These are phyloP conservation scores for Phytophthora cactorum DNA, from an alignment of 352 stramenopile genomes.

Conservation along the genomic window DNA sequence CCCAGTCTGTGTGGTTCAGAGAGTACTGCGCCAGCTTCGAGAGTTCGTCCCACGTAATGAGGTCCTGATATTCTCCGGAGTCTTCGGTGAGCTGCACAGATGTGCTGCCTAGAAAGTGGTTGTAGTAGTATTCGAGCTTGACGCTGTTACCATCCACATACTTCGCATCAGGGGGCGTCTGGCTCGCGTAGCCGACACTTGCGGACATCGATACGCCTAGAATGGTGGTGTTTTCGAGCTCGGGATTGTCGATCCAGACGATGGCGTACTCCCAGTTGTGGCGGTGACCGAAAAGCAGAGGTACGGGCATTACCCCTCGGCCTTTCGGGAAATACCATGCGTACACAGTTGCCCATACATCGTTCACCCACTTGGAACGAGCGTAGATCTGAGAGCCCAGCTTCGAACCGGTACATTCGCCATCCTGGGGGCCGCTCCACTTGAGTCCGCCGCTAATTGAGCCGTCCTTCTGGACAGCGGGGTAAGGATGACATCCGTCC, in stretches of 20 bases:
- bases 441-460: conserved; percentile 32
- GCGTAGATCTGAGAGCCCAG: conserved; percentile 37
- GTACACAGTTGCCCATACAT: conserved; percentile 36
- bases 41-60: conserved; percentile 35
- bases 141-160: conserved; percentile 26
- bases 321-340: conserved; percentile 40
- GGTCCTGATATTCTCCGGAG: conserved; percentile 30
- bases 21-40: conserved; percentile 27
- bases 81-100: conserved; percentile 30
- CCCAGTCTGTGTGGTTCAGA: conserved; percentile 33
- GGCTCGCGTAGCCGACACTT: conserved; percentile 14
- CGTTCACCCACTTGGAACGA: conserved; percentile 28
- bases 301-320: conserved; percentile 5
- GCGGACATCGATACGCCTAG: conserved; percentile 33
- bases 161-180: conserved; percentile 8
- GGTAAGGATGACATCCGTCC: conserved; percentile 34
- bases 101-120: conserved; percentile 26
- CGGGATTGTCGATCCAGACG: conserved; percentile 37
- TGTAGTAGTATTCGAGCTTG: conserved; percentile 38
- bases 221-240: conserved; percentile 23
- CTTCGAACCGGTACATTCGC: conserved; percentile 31
- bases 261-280: conserved; percentile 54
- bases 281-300: conserved; percentile 37
- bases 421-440: conserved; percentile 30
- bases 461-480: conserved; percentile 31